Evolutionary conservation across 2,329 filamentous ascomycete genomes (phyloP), one percentile per base, ranked within the genome.

Genomic region (Knoxdaviesia capensis): DNA sequence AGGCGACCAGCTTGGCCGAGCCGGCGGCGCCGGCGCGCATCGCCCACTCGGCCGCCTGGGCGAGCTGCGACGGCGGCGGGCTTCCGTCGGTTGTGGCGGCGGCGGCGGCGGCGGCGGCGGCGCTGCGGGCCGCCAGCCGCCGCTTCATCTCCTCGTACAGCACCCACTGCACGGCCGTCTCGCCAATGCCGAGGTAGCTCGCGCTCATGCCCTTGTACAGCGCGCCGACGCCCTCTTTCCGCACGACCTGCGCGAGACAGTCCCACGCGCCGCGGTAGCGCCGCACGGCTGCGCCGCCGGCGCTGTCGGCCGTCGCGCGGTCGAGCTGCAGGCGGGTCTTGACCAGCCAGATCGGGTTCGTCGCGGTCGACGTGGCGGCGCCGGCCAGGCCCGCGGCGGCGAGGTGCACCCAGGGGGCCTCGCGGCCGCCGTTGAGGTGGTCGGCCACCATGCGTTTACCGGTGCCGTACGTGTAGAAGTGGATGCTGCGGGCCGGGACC

Each of bases 311-410:
- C 41, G 76, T 72, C 54, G 82, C 83, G 64, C 87, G 92, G 63
- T 96, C 87, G 33, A 96, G 71, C 61, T 96, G 87, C 51, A 96
- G 58, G 32, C 87, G 69, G 36, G 87, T 96, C 68, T 96, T 96
- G 54, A 96, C 76, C 48, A 96, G 71, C 87, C 87, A 96, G 53
- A 96, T 94, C 1, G 87, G 87, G 59, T 94, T 94, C 34, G 87
- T 96, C 28, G 80, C 83, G 1, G 88, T 94, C 39, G 83, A 83
- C 0, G 88, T 94, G 6, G 79, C 77, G 37, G 94, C 72, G 2
- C 87, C 87, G 1, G 87, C 86, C 10, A 71, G 67, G 1, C 81
- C 74, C 5, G 82, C 87, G 1, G 85, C 78, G 39, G 72, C 64
- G 6, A 94, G 66, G 56, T 94, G 85, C 7, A 94, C 77, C 67